phyloP scores from a whole-genome alignment of 2,329 filamentous ascomycete genomes.

The Fusarium stilboides region DNA sequence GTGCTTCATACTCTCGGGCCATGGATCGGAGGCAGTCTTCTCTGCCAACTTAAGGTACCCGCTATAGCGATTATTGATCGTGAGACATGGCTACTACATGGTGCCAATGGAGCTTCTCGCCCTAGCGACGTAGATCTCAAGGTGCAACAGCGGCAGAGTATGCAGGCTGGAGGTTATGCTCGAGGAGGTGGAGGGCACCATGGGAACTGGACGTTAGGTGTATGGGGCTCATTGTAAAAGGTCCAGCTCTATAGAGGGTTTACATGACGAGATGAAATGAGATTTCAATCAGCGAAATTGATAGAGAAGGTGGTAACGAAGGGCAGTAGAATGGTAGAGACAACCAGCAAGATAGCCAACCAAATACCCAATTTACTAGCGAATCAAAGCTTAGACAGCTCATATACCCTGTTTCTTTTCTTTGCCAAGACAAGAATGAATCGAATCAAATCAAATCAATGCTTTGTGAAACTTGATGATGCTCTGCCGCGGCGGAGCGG shows the following conservation, averaged over 20 bases:
- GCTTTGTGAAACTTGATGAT: conserved; percentile 16
- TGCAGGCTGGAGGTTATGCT: conserved; percentile 69
- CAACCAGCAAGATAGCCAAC: conserved; percentile 10
- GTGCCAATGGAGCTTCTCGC: conserved; percentile 72
- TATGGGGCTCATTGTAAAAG: conserved; percentile 69
- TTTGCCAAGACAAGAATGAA: conserved; percentile 8
- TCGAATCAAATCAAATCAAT: background rate
- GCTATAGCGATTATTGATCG: conserved; percentile 79
- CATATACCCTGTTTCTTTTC: conserved; percentile 8
- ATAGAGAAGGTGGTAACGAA: background rate
- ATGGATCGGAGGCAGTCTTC: conserved; percentile 81
- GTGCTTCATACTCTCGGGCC: conserved; percentile 79
- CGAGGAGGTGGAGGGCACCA: conserved; percentile 57
- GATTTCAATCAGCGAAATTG: background rate
- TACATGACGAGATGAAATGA: conserved; percentile 21
- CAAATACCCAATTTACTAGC: conserved; percentile 33
- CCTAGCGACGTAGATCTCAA: conserved; percentile 72
- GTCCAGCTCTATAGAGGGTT: background rate
- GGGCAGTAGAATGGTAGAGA: background rate
- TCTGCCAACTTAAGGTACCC: conserved; percentile 77
- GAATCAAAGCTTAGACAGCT: conserved; percentile 1
- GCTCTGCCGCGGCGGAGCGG: conserved; percentile 31
- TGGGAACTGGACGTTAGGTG: conserved; percentile 73
- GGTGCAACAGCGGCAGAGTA: conserved; percentile 74
- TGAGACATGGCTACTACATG: conserved; percentile 79